Conservation (phyloP, 331 rosid genomes). For the Pyrus hybrid region DNA sequence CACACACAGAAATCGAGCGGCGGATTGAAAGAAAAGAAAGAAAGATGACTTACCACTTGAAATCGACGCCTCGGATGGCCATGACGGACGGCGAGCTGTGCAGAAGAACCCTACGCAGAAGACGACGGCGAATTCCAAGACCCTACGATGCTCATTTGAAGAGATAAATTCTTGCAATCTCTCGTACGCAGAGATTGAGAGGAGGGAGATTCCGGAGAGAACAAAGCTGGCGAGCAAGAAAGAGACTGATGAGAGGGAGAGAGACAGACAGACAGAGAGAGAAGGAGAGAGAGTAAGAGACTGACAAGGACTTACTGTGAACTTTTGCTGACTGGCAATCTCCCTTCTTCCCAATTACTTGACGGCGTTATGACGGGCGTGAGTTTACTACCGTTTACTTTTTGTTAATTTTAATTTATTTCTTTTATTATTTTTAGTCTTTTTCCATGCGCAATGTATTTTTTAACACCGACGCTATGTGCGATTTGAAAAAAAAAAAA, state of each 20-base stretch:
- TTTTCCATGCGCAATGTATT: too few relatives aligned
- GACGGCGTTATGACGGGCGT: too few relatives aligned
- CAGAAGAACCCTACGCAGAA: not conserved
- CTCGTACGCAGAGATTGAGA: not conserved
- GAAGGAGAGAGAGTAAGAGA: not conserved
- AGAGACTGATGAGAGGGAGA: not conserved
- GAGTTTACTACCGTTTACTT: too few relatives aligned
- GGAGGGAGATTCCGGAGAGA: not conserved
- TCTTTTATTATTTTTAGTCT: too few relatives aligned
- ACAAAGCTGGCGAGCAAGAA: not conserved
- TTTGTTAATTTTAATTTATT: too few relatives aligned
- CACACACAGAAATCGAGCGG: not conserved
- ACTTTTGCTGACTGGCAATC: too few relatives aligned
- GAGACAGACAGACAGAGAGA: not conserved
- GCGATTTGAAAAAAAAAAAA: too few relatives aligned
- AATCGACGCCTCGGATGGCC: slow-evolving; percentile 76
- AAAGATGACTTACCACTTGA: slow-evolving; percentile 67
- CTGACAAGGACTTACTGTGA: not conserved
- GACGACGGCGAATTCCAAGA: not conserved
- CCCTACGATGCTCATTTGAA: slow-evolving; percentile 4
- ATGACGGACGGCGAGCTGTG: slow-evolving; percentile 21
- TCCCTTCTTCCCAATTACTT: too few relatives aligned
- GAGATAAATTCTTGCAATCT: slow-evolving; percentile 25
- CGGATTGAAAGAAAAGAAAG: not conserved
- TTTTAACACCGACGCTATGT: too few relatives aligned